A percentile compares a stretch with the other conserved stretches of the same genome.
These are phyloP conservation scores for Cercospora sp. DNA, from an alignment of 2,329 filamentous ascomycete genomes.

Conservation along the genomic window DNA sequence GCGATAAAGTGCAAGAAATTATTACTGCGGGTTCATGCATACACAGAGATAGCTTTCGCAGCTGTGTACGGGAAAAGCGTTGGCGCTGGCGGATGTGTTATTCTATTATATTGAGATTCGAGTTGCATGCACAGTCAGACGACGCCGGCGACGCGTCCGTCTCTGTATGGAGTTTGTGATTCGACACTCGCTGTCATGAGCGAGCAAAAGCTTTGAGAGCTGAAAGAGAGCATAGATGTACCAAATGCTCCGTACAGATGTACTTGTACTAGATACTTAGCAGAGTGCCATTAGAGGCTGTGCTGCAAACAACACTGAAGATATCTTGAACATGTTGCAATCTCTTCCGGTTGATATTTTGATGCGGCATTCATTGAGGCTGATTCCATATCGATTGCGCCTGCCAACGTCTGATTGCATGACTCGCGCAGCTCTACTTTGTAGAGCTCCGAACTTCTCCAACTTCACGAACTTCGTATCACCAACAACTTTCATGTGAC, in stretches of 20 bases:
- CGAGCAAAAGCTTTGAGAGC: neutral
- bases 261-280: conserved; percentile 1
- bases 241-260: neutral
- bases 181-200: neutral
- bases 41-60: conserved; percentile 14
- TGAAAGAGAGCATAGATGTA: neutral
- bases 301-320: neutral
- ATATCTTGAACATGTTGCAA: neutral
- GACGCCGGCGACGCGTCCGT: conserved; percentile 17
- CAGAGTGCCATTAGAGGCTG: neutral
- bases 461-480: neutral
- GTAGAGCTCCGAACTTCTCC: neutral
- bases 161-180: conserved; percentile 13
- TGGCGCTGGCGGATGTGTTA: conserved; percentile 11
- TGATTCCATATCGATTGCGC: neutral
- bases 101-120: conserved; percentile 6
- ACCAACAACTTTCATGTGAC: neutral
- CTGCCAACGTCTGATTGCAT: neutral
- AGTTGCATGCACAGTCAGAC: conserved; percentile 14
- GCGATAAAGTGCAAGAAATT: conserved; percentile 13
- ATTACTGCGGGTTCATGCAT: conserved; percentile 7
- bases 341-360: neutral
- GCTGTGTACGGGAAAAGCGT: conserved; percentile 20
- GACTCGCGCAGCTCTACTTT: neutral
- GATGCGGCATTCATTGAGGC: neutral